Base-by-base conservation (phyloP, 1,284 basidiomycete species). In the Crepidotus sp. region DNA sequence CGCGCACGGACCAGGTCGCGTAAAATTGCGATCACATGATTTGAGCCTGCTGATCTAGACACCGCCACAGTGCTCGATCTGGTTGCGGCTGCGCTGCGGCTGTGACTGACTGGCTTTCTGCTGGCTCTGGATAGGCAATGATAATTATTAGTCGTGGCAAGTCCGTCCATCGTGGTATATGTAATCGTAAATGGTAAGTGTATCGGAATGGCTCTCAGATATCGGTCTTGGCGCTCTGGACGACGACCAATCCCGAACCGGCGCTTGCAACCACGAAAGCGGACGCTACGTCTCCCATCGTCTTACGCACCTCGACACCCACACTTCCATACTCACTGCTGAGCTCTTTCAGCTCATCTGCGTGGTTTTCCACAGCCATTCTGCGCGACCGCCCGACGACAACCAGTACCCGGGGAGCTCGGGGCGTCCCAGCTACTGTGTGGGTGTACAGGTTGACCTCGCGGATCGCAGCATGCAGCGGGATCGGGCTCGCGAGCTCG, bases 231-330 rank as follows among this genome's bases (percentile, higher is more conserved):
- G 70, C 73, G 31, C 81, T 77, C 64, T 90, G 86, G 40, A 89
- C 59, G 6, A 89, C 82, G 38, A 88, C 66, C 47, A 86, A 62
- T 35, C 78, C 83, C 46, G 76, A 72, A 31, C 72, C 71, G 42
- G 70, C 67, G 1, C 78, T 74, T 1, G 74, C 68, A 6, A 82
- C 69, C 11, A 89, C 74, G 58, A 88, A 74, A 21, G 79, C 78
- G 14, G 80, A 76, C 9, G 78, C 83, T n/a, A 83, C 76, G 60
- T 91, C 86, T 3, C 89, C 89, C 34, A 91, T 69, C 4, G 87
- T 88, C 71, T 85, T 85, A 59, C 75, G 71, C 48, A 90, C 76
- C 54, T 81, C 77, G 14, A 62, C 53, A 2, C 68, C 68, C 8
- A 77, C 61, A 25, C 58, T 64, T 33, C 69, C 68, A 54, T 74